Conservation (phyloP, 768 basidiomycete species). For the Hygrocybe punicea region DNA sequence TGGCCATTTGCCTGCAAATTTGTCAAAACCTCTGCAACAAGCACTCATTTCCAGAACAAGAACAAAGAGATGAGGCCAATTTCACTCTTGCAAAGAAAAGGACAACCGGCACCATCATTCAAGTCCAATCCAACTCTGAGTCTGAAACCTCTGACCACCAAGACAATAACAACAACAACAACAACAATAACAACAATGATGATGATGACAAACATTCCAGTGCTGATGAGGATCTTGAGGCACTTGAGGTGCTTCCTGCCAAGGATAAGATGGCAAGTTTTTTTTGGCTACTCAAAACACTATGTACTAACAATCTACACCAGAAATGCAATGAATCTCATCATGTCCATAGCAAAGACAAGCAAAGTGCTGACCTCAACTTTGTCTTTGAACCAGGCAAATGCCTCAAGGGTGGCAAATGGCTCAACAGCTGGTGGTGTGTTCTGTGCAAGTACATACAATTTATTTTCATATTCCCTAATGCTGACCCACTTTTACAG, state of each 20-base stretch:
- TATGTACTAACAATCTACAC: not conserved
- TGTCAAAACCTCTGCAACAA: not conserved
- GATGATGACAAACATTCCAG: not conserved
- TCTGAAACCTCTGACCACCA: not conserved
- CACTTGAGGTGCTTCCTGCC: not conserved
- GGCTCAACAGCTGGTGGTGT: not conserved
- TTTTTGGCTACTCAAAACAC: not conserved
- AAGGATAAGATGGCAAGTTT: not conserved
- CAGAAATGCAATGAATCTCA: not conserved
- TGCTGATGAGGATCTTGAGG: not conserved
- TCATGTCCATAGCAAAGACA: not conserved
- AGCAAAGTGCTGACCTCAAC: not conserved
- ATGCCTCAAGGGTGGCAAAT: not conserved
- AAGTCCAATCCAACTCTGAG: not conserved
- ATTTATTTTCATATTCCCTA: not conserved
- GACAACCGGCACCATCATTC: not conserved
- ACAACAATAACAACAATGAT: not conserved
- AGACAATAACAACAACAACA: not conserved
- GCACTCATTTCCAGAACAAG: not conserved
- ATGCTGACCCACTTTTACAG: not conserved
- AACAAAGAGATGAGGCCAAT: not conserved
- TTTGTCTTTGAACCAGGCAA: not conserved
- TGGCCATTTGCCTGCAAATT: not conserved
- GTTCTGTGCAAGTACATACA: not conserved
- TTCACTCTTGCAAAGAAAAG: not conserved